Percentiles rank a stretch among this genome's conserved stretches.
phyloP scores from a whole-genome alignment of 768 basidiomycete genomes.

The Kwoniella dendrophila region DNA sequence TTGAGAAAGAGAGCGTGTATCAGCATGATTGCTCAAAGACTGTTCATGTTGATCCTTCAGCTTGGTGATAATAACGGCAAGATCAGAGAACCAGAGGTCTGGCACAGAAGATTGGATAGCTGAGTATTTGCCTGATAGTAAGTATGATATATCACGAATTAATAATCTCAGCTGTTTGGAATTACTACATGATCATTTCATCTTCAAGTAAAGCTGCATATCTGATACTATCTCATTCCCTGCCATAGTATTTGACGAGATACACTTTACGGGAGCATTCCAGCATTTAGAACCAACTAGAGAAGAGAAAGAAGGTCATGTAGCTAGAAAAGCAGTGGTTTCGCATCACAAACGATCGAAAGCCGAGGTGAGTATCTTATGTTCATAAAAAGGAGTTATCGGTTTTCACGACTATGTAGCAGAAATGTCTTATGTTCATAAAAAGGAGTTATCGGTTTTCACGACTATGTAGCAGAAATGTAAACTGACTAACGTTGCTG shows the following conservation, averaged over 20 bases:
- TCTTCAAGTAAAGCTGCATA: no score
- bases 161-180: no score
- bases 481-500: neutral
- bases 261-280: slow-evolving; percentile 75
- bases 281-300: slow-evolving; percentile 43
- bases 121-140: slow-evolving; percentile 66
- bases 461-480: neutral
- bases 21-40: no score
- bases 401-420: neutral
- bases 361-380: slow-evolving; percentile 62
- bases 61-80: slow-evolving; percentile 76
- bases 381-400: neutral
- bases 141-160: no score
- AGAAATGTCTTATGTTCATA: neutral
- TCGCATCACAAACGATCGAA: slow-evolving; percentile 64
- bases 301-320: slow-evolving; percentile 58
- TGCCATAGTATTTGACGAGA: slow-evolving; percentile 51
- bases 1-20: no score
- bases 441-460: neutral
- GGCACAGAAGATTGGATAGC: slow-evolving; percentile 71
- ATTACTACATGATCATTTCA: no score
- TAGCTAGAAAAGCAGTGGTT: slow-evolving; percentile 37
- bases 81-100: slow-evolving; percentile 63
- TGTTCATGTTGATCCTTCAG: no score
- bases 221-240: neutral